These are phyloP conservation scores for Acanthamoeba lenticulata DNA, from an alignment of 208 protist species.

Conservation along the genomic window DNA sequence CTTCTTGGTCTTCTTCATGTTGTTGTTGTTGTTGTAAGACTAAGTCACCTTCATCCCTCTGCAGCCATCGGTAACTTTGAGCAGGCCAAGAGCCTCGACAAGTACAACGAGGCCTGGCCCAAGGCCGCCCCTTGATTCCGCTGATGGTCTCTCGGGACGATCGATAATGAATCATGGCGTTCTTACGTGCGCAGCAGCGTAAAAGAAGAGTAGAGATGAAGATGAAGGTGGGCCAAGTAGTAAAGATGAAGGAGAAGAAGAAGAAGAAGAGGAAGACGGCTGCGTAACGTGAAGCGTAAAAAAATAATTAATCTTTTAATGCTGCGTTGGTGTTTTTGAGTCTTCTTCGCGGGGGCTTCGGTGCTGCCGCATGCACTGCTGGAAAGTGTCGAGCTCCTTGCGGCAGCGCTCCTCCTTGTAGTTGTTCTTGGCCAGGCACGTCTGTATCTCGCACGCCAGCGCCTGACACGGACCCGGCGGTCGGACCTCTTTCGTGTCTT, in stretches of 20 bases:
- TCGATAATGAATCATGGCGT: background rate
- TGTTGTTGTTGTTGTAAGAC: background rate
- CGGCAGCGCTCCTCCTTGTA: background rate
- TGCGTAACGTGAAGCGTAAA: no score
- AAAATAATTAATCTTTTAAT: no score
- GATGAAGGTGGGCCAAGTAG: background rate
- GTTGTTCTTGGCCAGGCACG: constrained; percentile 1
- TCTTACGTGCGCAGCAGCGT: background rate
- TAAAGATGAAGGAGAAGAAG: background rate
- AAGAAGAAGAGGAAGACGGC: background rate
- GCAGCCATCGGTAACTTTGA: constrained; percentile 86
- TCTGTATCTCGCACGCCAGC: constrained; percentile 15
- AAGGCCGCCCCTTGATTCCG: background rate
- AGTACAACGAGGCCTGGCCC: constrained; percentile 87
- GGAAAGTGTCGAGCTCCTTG: background rate
- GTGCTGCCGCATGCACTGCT: background rate
- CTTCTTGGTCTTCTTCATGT: background rate
- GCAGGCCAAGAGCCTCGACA: constrained; percentile 85
- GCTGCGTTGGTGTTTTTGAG: no score
- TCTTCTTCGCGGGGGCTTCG: no score
- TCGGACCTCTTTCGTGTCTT: background rate
- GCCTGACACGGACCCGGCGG: background rate
- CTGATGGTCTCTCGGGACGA: no score
- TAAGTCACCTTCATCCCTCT: background rate
- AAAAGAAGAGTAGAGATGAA: background rate